phyloP scores from a whole-genome alignment of 495 filamentous ascomycete genomes.

The Hypoxylon fragiforme region DNA sequence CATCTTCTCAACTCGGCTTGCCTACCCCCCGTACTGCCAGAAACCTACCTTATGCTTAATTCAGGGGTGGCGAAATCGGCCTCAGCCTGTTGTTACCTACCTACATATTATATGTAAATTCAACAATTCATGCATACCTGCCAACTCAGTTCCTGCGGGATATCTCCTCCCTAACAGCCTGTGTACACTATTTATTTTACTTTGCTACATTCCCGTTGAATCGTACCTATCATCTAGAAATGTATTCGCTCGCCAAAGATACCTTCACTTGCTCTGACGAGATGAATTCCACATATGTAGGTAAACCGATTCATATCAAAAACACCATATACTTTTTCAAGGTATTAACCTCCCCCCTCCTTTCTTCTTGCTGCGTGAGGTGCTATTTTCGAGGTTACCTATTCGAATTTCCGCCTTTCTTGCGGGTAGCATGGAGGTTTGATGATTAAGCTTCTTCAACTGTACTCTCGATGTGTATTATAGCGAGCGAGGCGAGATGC shows the following conservation, averaged over 20 bases:
- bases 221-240: too few species aligned
- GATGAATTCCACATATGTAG: slow-evolving; percentile 13
- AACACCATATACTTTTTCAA: too few species aligned
- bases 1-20: slow-evolving; percentile 30
- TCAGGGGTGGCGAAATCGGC: slow-evolving; percentile 33
- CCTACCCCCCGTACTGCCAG: slow-evolving; percentile 15
- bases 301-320: too few species aligned
- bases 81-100: slow-evolving; percentile 8
- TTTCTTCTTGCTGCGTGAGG: too few species aligned
- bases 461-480: slow-evolving; percentile 31
- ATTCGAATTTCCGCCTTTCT: neutral
- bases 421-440: neutral
- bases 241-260: neutral
- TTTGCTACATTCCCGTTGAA: too few species aligned
- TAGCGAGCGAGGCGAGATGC: slow-evolving; percentile 32
- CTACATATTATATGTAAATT: slow-evolving; percentile 1
- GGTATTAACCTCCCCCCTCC: too few species aligned
- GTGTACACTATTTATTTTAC: neutral
- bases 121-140: slow-evolving; percentile 11
- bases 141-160: slow-evolving; percentile 7
- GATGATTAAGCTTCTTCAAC: slow-evolving; percentile 33
- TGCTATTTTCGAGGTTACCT: slow-evolving; percentile 5
- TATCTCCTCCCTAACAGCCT: neutral
- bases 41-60: slow-evolving; percentile 12
- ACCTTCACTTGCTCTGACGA: neutral